phyloP scores from a whole-genome alignment of 1,139 yeast species.

The Yarrowia galli region DNA sequence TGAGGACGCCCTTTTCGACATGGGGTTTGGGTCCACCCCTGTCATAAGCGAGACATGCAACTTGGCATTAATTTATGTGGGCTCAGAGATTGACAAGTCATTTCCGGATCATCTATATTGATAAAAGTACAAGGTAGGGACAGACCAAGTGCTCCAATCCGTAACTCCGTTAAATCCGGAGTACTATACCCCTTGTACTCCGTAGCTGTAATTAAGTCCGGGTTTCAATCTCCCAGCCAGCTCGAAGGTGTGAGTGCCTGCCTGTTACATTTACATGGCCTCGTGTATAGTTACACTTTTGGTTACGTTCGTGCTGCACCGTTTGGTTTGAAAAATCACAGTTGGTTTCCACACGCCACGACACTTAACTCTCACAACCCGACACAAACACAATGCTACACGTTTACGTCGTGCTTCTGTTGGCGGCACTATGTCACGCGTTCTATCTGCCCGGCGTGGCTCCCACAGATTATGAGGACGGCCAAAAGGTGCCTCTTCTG shows the following conservation, averaged over 20 bases:
- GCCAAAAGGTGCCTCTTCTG: conserved; percentile 74
- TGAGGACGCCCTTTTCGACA: no score
- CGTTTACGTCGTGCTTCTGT: conserved; percentile 24
- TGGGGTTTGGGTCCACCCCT: neutral
- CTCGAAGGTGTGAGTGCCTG: no score
- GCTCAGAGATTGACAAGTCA: no score
- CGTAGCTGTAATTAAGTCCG: no score
- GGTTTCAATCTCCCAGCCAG: no score
- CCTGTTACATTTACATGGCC: no score
- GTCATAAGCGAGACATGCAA: conserved; percentile 1
- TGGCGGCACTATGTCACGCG: conserved; percentile 52
- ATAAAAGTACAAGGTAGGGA: no score
- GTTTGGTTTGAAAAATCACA: conserved; percentile 4
- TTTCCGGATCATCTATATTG: no score
- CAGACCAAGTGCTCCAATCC: no score
- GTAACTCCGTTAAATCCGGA: conserved; percentile 15
- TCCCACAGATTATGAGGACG: conserved; percentile 81
- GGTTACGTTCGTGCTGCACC: neutral
- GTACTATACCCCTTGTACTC: no score
- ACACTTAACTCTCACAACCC: neutral
- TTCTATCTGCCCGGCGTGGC: conserved; percentile 96
- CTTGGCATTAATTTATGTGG: neutral
- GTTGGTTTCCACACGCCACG: neutral
- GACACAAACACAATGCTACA: conserved; percentile 1
- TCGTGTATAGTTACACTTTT: conserved; percentile 2